Base-by-base conservation (phyloP, 2,329 filamentous ascomycete genomes). In the Davidsoniella neocaledoniae region DNA sequence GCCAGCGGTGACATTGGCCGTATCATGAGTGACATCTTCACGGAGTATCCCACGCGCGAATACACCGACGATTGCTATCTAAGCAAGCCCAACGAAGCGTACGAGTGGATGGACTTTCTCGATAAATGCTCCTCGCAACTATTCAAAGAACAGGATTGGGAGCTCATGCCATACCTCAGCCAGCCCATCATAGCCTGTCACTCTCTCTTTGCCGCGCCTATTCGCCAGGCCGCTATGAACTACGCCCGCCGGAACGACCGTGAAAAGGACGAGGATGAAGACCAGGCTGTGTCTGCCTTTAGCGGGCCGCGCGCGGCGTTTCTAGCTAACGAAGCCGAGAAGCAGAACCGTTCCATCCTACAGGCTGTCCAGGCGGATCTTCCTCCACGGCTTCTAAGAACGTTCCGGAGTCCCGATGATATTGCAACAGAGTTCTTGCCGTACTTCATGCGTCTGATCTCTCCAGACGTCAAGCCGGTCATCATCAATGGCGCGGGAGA, bases 31-130 rank as follows among this genome's bases (percentile, higher is more conserved):
- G 84, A 96, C 54, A 81, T 93, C 57, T 94, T 95, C 60, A 72
- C 83, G 19, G 76, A 83, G 56, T 98, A 94, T 62, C 87, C 90
- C 0, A 79, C 77, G 40, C 84, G 87, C 57, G 80, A 87, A 17
- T 98, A 83, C 64, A 93, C 95, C 66, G 91, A 98, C 62, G 91
- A 98, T 63, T 83, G 81, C 1, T 82, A 86, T 57, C 77, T 98
- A 29, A 84, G 81, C 33, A 98, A 98, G 61, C 93, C 93, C 0
- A 79, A 82, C 56, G 68, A 75, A 62, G 86, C 86, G 0, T 94
- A 94, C 63, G 90, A 95, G 59, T 98, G 91, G 91, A 75, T 98
- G 50, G 73, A 93, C 62, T 96, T 98, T 64, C 85, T 95, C 63
- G 91, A 96, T 58, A 69, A 71, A 0, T 79, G 94, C 55, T 86